Conservation (phyloP, 331 rosid species). For the Erythrophleum ivorense region DNA sequence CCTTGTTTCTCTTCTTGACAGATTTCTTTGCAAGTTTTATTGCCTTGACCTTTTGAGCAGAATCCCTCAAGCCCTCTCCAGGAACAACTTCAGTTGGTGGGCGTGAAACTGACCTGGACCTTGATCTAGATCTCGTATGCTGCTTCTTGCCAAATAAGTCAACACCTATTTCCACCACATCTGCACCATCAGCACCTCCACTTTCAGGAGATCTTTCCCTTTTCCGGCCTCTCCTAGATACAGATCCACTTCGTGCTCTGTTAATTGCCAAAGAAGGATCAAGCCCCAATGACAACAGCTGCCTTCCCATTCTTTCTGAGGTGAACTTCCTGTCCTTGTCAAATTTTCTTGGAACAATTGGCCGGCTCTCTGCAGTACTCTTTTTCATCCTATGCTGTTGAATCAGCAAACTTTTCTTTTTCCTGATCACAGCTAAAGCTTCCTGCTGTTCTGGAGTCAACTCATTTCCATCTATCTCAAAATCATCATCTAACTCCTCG, state of each 20-base stretch:
- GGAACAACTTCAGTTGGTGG: conserved; percentile 75
- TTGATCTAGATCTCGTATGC: conserved; percentile 61
- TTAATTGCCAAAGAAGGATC: conserved; percentile 75
- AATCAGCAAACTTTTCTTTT: conserved; percentile 69
- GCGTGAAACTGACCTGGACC: conserved; percentile 65
- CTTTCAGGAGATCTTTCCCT: conserved; percentile 74
- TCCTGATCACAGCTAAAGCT: conserved; percentile 70
- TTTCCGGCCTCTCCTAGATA: conserved; percentile 63
- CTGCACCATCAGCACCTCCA: conserved; percentile 43
- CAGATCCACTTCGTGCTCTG: conserved; percentile 77
- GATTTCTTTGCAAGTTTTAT: conserved; percentile 67
- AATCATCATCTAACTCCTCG: conserved; percentile 57
- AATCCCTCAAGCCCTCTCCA: conserved; percentile 88
- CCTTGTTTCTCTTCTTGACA: conserved; percentile 73
- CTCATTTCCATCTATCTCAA: conserved; percentile 70
- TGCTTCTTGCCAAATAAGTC: conserved; percentile 73
- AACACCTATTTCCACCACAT: conserved; percentile 68
- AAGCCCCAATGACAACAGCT: conserved; percentile 77
- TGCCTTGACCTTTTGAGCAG: conserved; percentile 75
- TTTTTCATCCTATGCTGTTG: conserved; percentile 84
- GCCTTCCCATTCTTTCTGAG: conserved; percentile 85
- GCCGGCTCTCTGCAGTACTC: conserved; percentile 89
- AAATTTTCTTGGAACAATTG: conserved; percentile 76
- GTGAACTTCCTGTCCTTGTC: conserved; percentile 74
- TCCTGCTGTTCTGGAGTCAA: conserved; percentile 70